A percentile compares a stretch with the other conserved stretches of the same genome.
phyloP scores from a whole-genome alignment of 805 yeast species.

The Scheffersomyces coipomensis region DNA sequence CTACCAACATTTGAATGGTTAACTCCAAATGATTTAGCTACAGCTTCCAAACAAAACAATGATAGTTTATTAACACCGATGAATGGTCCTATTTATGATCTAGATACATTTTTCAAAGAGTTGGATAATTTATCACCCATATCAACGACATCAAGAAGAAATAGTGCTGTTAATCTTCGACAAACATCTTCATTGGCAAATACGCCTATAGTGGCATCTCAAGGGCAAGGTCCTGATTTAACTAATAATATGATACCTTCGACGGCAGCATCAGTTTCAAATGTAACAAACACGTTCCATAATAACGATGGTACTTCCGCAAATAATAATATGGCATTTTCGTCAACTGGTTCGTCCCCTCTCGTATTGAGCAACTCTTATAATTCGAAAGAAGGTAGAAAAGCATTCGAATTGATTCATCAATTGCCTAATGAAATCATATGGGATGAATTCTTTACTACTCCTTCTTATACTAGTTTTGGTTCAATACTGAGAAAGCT shows the following conservation, averaged over 20 bases:
- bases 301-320: background rate
- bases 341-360: conserved; percentile 7
- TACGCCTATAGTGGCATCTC: background rate
- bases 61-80: background rate
- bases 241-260: too few species aligned
- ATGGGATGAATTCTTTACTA: conserved; percentile 64
- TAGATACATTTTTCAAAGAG: conserved; percentile 50
- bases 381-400: conserved; percentile 46
- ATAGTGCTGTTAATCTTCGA: background rate
- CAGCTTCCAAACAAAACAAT: background rate
- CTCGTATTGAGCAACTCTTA: background rate
- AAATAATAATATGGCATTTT: background rate
- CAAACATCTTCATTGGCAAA: background rate
- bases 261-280: too few species aligned
- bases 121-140: conserved; percentile 32
- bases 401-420: conserved; percentile 58
- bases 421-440: conserved; percentile 65
- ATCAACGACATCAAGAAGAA: conserved; percentile 4
- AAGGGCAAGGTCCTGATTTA: background rate
- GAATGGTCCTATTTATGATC: conserved; percentile 11
- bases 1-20: conserved; percentile 30
- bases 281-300: too few species aligned
- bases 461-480: background rate
- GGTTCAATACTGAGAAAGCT: background rate
- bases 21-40: conserved; percentile 17